These are phyloP conservation scores for Epichloe glyceriae DNA, from an alignment of 2,329 filamentous ascomycete species.

Conservation along the genomic window DNA sequence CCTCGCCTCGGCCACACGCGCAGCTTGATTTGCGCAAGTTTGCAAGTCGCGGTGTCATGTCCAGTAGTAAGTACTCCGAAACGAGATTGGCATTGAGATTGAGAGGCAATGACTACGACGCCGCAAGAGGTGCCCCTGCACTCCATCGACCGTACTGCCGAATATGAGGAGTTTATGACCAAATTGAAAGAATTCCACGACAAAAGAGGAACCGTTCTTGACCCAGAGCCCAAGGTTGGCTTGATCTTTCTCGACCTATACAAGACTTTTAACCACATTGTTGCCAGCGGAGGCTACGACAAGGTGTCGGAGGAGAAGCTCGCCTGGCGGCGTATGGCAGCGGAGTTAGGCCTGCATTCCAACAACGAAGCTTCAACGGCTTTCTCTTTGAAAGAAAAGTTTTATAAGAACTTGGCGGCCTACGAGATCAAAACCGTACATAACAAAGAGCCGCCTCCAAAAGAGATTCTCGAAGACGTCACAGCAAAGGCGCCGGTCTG, in stretches of 20 bases:
- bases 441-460: slow-evolving; percentile 69
- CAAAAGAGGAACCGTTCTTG: slow-evolving; percentile 65
- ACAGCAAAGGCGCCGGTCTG: slow-evolving; percentile 72
- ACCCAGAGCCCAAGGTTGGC: slow-evolving; percentile 71
- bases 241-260: slow-evolving; percentile 62
- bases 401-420: slow-evolving; percentile 79
- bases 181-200: slow-evolving; percentile 62
- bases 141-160: slow-evolving; percentile 46
- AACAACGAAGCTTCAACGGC: slow-evolving; percentile 71
- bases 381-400: slow-evolving; percentile 75
- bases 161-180: slow-evolving; percentile 69
- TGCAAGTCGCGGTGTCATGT: neutral
- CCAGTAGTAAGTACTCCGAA: neutral
- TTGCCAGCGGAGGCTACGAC: slow-evolving; percentile 73
- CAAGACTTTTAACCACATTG: slow-evolving; percentile 66
- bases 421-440: slow-evolving; percentile 74
- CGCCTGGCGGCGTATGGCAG: slow-evolving; percentile 69
- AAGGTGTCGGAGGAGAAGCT: slow-evolving; percentile 72
- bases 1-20: neutral
- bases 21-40: slow-evolving; percentile 2
- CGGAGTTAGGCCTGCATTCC: slow-evolving; percentile 62
- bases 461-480: slow-evolving; percentile 76
- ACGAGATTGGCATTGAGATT: neutral
- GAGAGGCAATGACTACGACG: slow-evolving; percentile 11
- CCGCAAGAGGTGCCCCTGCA: slow-evolving; percentile 26